Evolutionary conservation across 1,139 yeast species (phyloP).

Genomic region (Maudiozyma humilis): DNA sequence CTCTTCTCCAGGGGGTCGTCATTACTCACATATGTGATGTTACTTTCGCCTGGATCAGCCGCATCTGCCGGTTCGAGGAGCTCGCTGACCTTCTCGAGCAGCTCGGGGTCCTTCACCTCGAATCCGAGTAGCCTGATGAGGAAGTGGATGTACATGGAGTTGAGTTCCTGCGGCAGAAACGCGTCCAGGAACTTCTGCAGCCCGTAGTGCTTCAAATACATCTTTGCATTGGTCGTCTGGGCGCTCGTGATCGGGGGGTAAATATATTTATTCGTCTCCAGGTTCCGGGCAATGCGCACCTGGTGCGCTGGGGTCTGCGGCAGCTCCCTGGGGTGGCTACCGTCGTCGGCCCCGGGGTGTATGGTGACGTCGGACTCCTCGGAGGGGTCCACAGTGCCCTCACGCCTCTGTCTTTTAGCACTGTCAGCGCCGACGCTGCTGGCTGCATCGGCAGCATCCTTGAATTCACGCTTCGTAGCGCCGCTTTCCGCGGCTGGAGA

Average conservation of each 20-base stretch:
- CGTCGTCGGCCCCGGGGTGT: background rate
- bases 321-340: background rate
- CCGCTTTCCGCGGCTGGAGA: background rate
- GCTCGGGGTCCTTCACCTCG: slow-evolving; percentile 37
- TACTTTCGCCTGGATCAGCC: slow-evolving; percentile 11
- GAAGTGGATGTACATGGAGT: slow-evolving; percentile 43
- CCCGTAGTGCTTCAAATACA: slow-evolving; percentile 55
- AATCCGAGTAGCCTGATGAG: slow-evolving; percentile 48
- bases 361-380: background rate
- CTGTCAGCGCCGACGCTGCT: background rate
- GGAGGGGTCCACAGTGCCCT: background rate
- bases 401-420: background rate
- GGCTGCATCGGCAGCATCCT: background rate
- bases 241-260: slow-evolving; percentile 35
- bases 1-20: slow-evolving; percentile 36
- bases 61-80: slow-evolving; percentile 13
- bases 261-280: slow-evolving; percentile 29
- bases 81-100: slow-evolving; percentile 34
- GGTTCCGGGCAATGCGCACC: slow-evolving; percentile 19
- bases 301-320: slow-evolving; percentile 19
- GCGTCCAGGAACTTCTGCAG: slow-evolving; percentile 47
- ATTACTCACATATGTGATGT: slow-evolving; percentile 19
- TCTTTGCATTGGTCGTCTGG: slow-evolving; percentile 44
- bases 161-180: slow-evolving; percentile 53
- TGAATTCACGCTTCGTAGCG: background rate